These are phyloP conservation scores for Exophiala dermatitidis DNA, from an alignment of 2,329 filamentous ascomycete genomes.

Conservation along the genomic window DNA sequence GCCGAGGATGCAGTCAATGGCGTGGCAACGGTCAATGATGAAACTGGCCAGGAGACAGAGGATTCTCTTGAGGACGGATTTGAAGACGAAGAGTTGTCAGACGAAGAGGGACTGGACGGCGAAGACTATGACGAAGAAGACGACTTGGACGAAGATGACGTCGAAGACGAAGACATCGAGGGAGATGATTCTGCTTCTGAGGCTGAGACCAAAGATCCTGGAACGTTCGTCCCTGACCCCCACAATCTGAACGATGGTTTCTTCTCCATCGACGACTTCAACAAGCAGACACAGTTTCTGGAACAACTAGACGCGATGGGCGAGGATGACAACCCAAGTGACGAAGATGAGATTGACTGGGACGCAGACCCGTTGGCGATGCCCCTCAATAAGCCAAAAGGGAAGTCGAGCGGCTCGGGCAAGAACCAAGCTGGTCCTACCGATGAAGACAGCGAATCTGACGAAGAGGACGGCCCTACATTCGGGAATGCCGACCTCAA, in stretches of 20 bases:
- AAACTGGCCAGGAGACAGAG: slow-evolving; percentile 12
- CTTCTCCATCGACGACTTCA: slow-evolving; percentile 97
- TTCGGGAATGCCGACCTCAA: slow-evolving; percentile 74
- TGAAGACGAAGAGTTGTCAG: slow-evolving; percentile 5
- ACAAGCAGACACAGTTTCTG: slow-evolving; percentile 81
- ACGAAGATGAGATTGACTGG: slow-evolving; percentile 87
- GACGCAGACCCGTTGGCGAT: slow-evolving; percentile 61
- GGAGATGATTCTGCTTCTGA: slow-evolving; percentile 28
- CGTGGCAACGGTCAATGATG: slow-evolving; percentile 8
- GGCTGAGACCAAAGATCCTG: slow-evolving; percentile 36
- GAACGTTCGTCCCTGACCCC: slow-evolving; percentile 62
- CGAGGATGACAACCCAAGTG: slow-evolving; percentile 66
- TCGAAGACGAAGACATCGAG: slow-evolving; percentile 27
- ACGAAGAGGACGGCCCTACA: slow-evolving; percentile 70
- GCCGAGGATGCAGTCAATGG: background rate
- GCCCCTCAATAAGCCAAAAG: slow-evolving; percentile 29
- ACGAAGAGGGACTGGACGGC: slow-evolving; percentile 27
- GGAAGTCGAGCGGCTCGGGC: background rate
- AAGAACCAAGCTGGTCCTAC: slow-evolving; percentile 28
- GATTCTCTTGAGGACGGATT: slow-evolving; percentile 19
- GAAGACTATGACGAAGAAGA: slow-evolving; percentile 28
- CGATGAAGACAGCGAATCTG: slow-evolving; percentile 48
- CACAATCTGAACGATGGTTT: slow-evolving; percentile 93
- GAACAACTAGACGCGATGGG: slow-evolving; percentile 78
- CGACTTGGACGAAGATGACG: slow-evolving; percentile 35